These are phyloP conservation scores for Aegilops speltoides DNA, from an alignment of 176 grass and related monocot species.

Conservation along the genomic window DNA sequence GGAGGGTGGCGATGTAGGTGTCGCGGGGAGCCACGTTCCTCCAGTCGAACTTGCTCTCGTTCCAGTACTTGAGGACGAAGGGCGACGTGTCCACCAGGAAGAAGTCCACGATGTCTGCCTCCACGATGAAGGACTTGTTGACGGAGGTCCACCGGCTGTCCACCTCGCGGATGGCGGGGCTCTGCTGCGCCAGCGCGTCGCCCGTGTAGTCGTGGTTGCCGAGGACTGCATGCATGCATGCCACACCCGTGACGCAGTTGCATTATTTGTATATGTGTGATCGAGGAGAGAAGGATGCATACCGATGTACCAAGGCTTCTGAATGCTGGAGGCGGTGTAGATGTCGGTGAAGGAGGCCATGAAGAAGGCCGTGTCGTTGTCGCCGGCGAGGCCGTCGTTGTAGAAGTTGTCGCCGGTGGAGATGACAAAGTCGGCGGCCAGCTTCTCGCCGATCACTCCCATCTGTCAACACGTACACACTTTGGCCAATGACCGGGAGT, in stretches of 20 bases:
- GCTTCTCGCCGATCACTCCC: conserved; percentile 58
- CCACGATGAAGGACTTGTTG: conserved; percentile 45
- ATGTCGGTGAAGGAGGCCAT: conserved; percentile 75
- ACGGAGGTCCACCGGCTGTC: conserved; percentile 41
- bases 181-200: conserved; percentile 43
- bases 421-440: conserved; percentile 72
- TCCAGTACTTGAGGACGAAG: conserved; percentile 81
- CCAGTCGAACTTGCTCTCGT: conserved; percentile 75
- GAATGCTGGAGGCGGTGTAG: conserved; percentile 72
- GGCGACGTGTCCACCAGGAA: conserved; percentile 82
- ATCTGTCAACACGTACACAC: conserved; percentile 38
- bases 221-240: conserved; percentile 25
- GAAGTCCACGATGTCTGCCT: conserved; percentile 56
- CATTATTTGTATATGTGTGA: too few relatives aligned
- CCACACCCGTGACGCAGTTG: too few relatives aligned
- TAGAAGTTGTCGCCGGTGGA: conserved; percentile 93
- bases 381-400: conserved; percentile 56
- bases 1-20: conserved; percentile 54
- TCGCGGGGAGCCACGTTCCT: conserved; percentile 71
- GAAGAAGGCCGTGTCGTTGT: conserved; percentile 60
- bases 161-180: conserved; percentile 24
- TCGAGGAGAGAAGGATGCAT: conserved; percentile 4
- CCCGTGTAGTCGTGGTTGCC: conserved; percentile 47
- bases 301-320: conserved; percentile 87
- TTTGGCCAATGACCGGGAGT: neutral